A percentile compares a stretch with the other conserved stretches of the same genome.
Conservation (phyloP, 768 basidiomycete species). For the Mrakia blollopis region DNA sequence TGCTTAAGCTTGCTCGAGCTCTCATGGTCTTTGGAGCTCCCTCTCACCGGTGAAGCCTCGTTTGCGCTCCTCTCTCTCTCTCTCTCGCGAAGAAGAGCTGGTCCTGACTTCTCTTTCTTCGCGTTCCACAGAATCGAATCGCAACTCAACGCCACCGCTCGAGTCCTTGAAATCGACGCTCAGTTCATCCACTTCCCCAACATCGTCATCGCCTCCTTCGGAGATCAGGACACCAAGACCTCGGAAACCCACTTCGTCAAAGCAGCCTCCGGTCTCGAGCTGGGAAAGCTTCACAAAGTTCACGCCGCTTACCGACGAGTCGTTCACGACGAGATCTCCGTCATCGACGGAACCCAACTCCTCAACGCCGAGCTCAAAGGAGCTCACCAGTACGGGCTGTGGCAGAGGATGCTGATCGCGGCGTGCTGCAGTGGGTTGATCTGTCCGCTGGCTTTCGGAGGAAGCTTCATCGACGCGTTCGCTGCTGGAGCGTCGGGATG, state of each 20-base stretch:
- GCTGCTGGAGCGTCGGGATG: constrained; percentile 54
- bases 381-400: constrained; percentile 60
- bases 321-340: constrained; percentile 21
- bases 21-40: constrained; percentile 26
- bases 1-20: constrained; percentile 9
- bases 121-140: constrained; percentile 5
- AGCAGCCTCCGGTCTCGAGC: constrained; percentile 9
- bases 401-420: constrained; percentile 62
- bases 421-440: constrained; percentile 70
- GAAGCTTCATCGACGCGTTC: constrained; percentile 56
- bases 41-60: not conserved
- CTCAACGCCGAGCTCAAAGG: constrained; percentile 55
- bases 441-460: constrained; percentile 61
- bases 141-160: constrained; percentile 11
- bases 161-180: constrained; percentile 17
- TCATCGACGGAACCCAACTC: constrained; percentile 14
- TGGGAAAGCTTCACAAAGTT: constrained; percentile 11
- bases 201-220: constrained; percentile 17
- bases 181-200: constrained; percentile 17
- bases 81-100: not conserved
- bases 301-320: constrained; percentile 11
- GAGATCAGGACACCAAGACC: constrained; percentile 8
- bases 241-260: constrained; percentile 22
- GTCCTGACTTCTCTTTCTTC: not conserved
- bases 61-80: not conserved